Evolutionary conservation across 2,329 filamentous ascomycete genomes (phyloP).

Genomic region (Alternaria panax): DNA sequence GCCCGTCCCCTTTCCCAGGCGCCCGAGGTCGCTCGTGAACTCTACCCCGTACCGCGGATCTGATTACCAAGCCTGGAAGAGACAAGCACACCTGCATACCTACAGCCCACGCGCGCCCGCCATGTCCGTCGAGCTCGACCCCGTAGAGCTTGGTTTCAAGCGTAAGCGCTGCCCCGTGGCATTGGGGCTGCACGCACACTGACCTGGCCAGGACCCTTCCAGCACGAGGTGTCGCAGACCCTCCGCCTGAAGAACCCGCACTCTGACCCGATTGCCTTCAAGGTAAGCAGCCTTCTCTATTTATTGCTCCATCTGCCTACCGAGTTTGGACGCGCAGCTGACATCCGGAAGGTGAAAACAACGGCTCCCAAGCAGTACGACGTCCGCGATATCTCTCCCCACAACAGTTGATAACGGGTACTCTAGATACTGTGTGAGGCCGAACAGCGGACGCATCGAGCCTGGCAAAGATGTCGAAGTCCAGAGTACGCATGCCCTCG

Average conservation of each 20-base stretch:
- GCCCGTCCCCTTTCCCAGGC: conserved; percentile 12
- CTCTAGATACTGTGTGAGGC: conserved; percentile 91
- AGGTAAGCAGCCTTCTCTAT: conserved; percentile 55
- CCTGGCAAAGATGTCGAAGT: conserved; percentile 90
- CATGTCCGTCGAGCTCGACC: conserved; percentile 97
- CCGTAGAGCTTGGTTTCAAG: conserved; percentile 89
- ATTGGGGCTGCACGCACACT: conserved; percentile 19
- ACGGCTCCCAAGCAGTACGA: conserved; percentile 97
- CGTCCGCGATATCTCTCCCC: conserved; percentile 21
- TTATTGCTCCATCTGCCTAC: too few species aligned
- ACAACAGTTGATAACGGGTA: conserved; percentile 29
- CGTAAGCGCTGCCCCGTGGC: conserved; percentile 64
- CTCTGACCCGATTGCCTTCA: conserved; percentile 68
- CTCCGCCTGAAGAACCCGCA: conserved; percentile 67
- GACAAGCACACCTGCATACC: conserved; percentile 19
- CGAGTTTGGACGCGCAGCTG: conserved; percentile 6
- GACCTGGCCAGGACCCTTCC: conserved; percentile 64
- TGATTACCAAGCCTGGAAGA: conserved; percentile 42
- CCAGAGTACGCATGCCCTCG: conserved; percentile 68
- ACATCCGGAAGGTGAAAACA: conserved; percentile 82
- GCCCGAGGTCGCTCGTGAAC: conserved; percentile 24
- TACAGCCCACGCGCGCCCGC: conserved; percentile 41
- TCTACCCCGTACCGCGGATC: conserved; percentile 19
- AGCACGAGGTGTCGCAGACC: conserved; percentile 68
- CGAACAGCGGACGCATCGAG: conserved; percentile 96